A percentile compares a stretch with the other conserved stretches of the same genome.
These are phyloP conservation scores for Solanum chmielewskii DNA, from an alignment of 257 asterid species.

Conservation along the genomic window DNA sequence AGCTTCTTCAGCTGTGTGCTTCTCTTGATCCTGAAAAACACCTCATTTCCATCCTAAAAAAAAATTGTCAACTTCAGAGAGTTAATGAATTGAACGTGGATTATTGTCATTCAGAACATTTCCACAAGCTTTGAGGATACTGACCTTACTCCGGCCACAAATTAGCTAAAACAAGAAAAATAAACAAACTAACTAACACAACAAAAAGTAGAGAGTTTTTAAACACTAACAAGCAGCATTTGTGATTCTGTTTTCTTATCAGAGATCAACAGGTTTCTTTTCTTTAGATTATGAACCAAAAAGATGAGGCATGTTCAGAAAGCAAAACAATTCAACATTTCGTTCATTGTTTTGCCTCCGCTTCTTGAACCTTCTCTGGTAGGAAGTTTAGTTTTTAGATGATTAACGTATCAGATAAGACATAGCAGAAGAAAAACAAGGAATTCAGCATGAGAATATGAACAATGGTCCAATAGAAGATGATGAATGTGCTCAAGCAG, in stretches of 20 bases:
- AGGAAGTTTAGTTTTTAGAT: neutral
- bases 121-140: neutral
- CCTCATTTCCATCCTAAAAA: constrained; percentile 29
- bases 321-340: neutral
- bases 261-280: neutral
- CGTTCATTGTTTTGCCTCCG: neutral
- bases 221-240: neutral
- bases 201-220: neutral
- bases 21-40: constrained; percentile 27
- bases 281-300: neutral
- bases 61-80: neutral
- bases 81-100: neutral
- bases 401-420: neutral
- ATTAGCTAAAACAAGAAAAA: neutral
- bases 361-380: neutral
- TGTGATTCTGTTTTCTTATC: neutral
- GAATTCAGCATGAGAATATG: neutral
- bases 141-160: neutral
- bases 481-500: neutral
- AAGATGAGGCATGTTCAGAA: neutral
- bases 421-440: neutral
- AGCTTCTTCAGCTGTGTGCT: constrained; percentile 30
- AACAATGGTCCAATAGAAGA: neutral
- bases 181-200: neutral
- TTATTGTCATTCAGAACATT: neutral